These are phyloP conservation scores for Chalciporus piperatus DNA, from an alignment of 768 basidiomycete species.

Conservation along the genomic window DNA sequence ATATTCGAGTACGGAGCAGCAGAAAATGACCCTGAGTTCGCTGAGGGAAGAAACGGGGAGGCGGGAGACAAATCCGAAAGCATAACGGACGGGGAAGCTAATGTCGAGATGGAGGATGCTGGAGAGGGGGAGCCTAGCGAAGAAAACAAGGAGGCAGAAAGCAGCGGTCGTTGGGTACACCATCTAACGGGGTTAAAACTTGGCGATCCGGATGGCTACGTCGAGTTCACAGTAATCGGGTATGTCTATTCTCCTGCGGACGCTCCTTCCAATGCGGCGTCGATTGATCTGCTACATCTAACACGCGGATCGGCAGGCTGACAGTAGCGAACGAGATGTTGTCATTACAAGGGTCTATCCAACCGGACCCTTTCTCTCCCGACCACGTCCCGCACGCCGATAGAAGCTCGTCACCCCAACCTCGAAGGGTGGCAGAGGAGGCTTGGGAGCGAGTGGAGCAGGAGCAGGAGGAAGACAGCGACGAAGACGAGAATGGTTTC, in stretches of 20 bases:
- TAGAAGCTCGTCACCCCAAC: slow-evolving; percentile 4
- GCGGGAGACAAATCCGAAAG: slow-evolving; percentile 16
- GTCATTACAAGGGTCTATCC: slow-evolving; percentile 81
- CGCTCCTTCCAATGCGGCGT: not conserved
- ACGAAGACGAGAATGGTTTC: slow-evolving; percentile 34
- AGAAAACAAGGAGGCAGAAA: slow-evolving; percentile 36
- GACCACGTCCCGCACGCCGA: slow-evolving; percentile 43
- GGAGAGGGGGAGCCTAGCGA: not conserved
- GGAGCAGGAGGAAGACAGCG: slow-evolving; percentile 21
- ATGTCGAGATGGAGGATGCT: slow-evolving; percentile 13
- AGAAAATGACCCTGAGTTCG: slow-evolving; percentile 77
- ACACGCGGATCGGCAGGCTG: slow-evolving; percentile 44
- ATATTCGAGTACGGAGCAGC: slow-evolving; percentile 83
- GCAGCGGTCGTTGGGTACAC: slow-evolving; percentile 78
- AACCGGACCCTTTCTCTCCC: slow-evolving; percentile 69
- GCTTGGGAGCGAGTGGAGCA: slow-evolving; percentile 2
- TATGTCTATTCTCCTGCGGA: slow-evolving; percentile 8
- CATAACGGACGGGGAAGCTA: not conserved
- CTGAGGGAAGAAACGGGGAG: slow-evolving; percentile 31
- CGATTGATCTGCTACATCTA: slow-evolving; percentile 4
- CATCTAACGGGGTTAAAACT: slow-evolving; percentile 64
- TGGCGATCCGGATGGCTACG: slow-evolving; percentile 61
- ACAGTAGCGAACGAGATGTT: slow-evolving; percentile 94
- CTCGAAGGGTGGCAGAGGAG: not conserved
- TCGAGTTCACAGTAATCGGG: slow-evolving; percentile 91